phyloP scores from a whole-genome alignment of 225 moss, liverwort and hornwort species.

The Climacium dendroides region DNA sequence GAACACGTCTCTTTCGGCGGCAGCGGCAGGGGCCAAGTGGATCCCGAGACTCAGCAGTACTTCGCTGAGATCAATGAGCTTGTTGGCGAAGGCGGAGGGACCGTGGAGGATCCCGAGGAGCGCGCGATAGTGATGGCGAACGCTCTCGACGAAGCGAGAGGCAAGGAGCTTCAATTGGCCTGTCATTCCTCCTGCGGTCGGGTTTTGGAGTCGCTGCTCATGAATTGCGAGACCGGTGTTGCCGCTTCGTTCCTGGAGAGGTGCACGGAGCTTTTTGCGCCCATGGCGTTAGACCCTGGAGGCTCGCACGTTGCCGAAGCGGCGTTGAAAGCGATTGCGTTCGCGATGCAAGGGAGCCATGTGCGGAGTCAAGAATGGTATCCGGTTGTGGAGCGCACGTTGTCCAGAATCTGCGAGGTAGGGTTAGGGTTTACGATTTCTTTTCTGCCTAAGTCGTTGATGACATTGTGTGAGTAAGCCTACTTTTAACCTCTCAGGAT shows the following conservation, averaged over 20 bases:
- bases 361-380: conserved; percentile 53
- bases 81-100: conserved; percentile 44
- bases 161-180: conserved; percentile 82
- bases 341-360: conserved; percentile 38
- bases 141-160: conserved; percentile 76
- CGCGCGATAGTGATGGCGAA: conserved; percentile 53
- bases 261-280: conserved; percentile 40
- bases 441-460: not conserved
- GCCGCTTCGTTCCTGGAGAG: conserved; percentile 58
- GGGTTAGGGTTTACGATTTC: not conserved
- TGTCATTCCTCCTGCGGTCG: conserved; percentile 79
- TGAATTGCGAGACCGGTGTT: conserved; percentile 31
- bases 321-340: conserved; percentile 54
- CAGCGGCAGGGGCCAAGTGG: conserved; percentile 31
- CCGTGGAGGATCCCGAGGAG: conserved; percentile 54
- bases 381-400: conserved; percentile 31
- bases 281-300: conserved; percentile 71
- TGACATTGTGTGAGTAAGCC: not conserved
- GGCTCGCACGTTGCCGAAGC: conserved; percentile 81
- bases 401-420: conserved; percentile 69
- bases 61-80: conserved; percentile 70
- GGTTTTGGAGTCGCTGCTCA: conserved; percentile 58
- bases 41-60: conserved; percentile 74
- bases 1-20: not conserved
- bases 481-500: not conserved